Base-by-base conservation (phyloP, 2,329 filamentous ascomycete genomes). In the Alternaria triticina region DNA sequence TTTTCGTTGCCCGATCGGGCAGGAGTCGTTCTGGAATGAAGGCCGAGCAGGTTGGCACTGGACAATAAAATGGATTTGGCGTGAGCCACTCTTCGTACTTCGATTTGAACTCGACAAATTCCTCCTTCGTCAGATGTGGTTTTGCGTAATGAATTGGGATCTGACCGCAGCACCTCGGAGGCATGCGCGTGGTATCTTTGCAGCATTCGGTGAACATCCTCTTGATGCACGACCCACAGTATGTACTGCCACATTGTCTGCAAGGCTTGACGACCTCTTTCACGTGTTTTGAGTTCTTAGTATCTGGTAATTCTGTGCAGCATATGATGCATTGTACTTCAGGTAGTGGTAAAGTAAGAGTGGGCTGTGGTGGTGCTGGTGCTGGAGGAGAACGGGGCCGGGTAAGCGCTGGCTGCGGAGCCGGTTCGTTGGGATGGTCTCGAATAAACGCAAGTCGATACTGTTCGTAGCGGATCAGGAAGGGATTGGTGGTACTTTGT, bases 41-140 rank as follows among this genome's bases (percentile, higher is more conserved):
- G 3, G 79, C 72, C 1, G 84, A 86, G 68, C 85, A 86, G 9
- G 73, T 79, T 10, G 80, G 78, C 9, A 82, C 68, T 5, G 85
- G 84, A 61, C 85, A 87, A 67, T 86, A 87, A 7, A 83, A 69
- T 8, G 83, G 83, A 25, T 83, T 75, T 4, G 73, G 66, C 3
- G 83, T 83, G 36, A 74, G 73, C 79, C 82, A 84, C 69, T 86
- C 84, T 49, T 86, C 84, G 56, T 83, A 82, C 62, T 82, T 85
- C 10, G 68, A 65, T 50, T 80, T 72, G 68, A 74, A 87, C 3
- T 68, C 65, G 12, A 71, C 68, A 1, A 77, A 69, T 56, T 84
- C 80, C 6, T 77, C 74, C 6, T 69, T 13, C 0, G 77, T 75
- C 27, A 86, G 70, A 49, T 77, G 69, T 1, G 74, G 72, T 6